Conservation (phyloP, 2,329 filamentous ascomycete genomes). For the Fusarium newnesense region DNA sequence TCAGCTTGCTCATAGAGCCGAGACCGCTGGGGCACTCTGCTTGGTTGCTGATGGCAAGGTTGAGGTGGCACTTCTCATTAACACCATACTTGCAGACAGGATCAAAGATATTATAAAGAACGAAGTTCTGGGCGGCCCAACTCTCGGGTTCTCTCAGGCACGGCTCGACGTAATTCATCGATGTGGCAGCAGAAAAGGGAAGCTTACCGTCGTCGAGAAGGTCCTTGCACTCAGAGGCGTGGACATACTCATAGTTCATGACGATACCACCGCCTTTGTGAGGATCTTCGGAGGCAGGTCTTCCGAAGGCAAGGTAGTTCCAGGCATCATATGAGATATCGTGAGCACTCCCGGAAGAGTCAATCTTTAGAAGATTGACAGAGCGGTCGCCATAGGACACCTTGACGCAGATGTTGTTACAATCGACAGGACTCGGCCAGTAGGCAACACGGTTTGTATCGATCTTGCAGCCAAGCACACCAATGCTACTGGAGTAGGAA, state of each 20-base stretch:
- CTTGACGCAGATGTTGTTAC: constrained; percentile 66
- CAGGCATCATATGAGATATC: constrained; percentile 71
- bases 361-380: constrained; percentile 68
- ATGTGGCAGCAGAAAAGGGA: constrained; percentile 65
- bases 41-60: constrained; percentile 62
- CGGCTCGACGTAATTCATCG: constrained; percentile 68
- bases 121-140: constrained; percentile 64
- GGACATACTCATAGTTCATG: constrained; percentile 62
- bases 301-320: constrained; percentile 66
- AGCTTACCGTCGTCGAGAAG: constrained; percentile 63
- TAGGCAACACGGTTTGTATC: constrained; percentile 70
- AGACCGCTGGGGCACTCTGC: constrained; percentile 59
- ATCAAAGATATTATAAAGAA: constrained; percentile 65
- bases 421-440: constrained; percentile 64
- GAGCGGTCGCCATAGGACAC: constrained; percentile 59
- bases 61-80: constrained; percentile 62
- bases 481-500: constrained; percentile 65
- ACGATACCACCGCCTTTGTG: constrained; percentile 59
- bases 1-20: constrained; percentile 44
- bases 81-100: constrained; percentile 59
- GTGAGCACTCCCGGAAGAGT: constrained; percentile 64
- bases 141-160: constrained; percentile 57
- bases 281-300: constrained; percentile 58
- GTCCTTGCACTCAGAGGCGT: constrained; percentile 58
- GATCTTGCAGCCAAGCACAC: constrained; percentile 69